Conservation (phyloP, 169 alveolate genomes). For the Eimeria necatrix region DNA sequence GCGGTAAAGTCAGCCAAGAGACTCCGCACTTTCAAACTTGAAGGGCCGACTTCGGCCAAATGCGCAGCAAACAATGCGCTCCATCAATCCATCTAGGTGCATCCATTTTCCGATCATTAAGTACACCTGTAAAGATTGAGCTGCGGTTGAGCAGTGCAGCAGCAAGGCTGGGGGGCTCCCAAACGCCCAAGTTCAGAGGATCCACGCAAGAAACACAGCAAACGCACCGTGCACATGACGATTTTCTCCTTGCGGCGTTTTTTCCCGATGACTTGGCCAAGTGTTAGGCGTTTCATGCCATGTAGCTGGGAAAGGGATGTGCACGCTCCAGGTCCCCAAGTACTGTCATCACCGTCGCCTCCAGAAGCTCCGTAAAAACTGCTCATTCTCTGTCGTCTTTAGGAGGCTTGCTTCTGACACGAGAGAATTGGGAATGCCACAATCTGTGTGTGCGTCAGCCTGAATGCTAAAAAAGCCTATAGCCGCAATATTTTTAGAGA, state of each 20-base stretch:
- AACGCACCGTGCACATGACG: slow-evolving; percentile 74
- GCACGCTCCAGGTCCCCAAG: slow-evolving; percentile 74
- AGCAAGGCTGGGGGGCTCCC: too few relatives aligned
- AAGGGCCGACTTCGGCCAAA: not conserved
- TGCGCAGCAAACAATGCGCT: not conserved
- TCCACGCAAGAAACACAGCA: too few relatives aligned
- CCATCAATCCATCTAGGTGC: not conserved
- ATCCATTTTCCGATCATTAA: too few relatives aligned
- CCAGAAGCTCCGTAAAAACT: slow-evolving; percentile 65
- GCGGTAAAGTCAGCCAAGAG: not conserved
- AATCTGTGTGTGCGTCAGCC: too few relatives aligned
- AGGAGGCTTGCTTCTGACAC: too few relatives aligned
- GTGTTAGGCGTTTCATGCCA: slow-evolving; percentile 60
- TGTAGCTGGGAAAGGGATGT: slow-evolving; percentile 64
- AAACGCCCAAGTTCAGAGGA: too few relatives aligned
- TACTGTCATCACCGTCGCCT: slow-evolving; percentile 47
- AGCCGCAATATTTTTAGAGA: too few relatives aligned
- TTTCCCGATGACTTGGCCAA: slow-evolving; percentile 27
- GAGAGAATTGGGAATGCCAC: too few relatives aligned
- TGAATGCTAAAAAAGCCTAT: too few relatives aligned
- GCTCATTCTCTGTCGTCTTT: slow-evolving; percentile 38
- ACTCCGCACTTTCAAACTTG: not conserved
- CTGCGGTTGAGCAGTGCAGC: too few relatives aligned
- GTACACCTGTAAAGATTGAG: too few relatives aligned
- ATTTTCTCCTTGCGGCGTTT: slow-evolving; percentile 65